Base-by-base conservation (phyloP, 2,329 filamentous ascomycete genomes). In the Alternaria alternata region DNA sequence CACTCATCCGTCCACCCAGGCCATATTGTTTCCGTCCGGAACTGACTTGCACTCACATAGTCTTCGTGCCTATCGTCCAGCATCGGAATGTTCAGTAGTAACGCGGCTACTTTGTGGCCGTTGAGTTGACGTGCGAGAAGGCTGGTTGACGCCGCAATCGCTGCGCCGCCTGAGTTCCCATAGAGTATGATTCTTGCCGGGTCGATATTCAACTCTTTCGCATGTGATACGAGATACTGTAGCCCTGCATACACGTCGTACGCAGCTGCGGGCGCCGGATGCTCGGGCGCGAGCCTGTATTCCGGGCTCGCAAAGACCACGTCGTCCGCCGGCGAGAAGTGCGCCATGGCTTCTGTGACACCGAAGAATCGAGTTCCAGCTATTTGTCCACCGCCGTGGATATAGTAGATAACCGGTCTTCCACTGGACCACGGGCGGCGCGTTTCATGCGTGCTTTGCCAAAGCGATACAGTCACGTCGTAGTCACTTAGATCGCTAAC, bases 1-100 rank as follows among this genome's bases (percentile, higher is more conserved):
- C 76, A 80, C 41, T 72, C 63, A 64, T 82, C 83, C 54, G 78
- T 75, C 41, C 71, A 74, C 5, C 66, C 65, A 2, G 66, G 71
- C 80, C 81, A 84, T 18, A 47, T 14, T 18, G 71, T 71, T 0
- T 74, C 70, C 4, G 67, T 66, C 24, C 75, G 73, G 48, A 79
- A 75, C 14, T 78, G 74, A 14, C 63, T 62, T n/a, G 72, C 70
- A 5, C 76, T 75, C 7, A 60, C 60, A n/a, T 61, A 69, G n/a
- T 74, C 71, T 42, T 73, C 78, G 5, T 42, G 39, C 47, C 76
- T 69, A 60, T 84, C 80, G 64, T 85, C 82, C 12, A 85, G 70
- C 82, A 84, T 84, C 4, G 81, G 82, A 49, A 81, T 81, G 46
- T 81, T 71, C 11, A 84, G 75, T 44, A 84, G 74, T 69, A 83